A percentile compares a stretch with the other conserved stretches of the same genome.
phyloP scores from a whole-genome alignment of 768 basidiomycete species.

The Suillus hirtellus region DNA sequence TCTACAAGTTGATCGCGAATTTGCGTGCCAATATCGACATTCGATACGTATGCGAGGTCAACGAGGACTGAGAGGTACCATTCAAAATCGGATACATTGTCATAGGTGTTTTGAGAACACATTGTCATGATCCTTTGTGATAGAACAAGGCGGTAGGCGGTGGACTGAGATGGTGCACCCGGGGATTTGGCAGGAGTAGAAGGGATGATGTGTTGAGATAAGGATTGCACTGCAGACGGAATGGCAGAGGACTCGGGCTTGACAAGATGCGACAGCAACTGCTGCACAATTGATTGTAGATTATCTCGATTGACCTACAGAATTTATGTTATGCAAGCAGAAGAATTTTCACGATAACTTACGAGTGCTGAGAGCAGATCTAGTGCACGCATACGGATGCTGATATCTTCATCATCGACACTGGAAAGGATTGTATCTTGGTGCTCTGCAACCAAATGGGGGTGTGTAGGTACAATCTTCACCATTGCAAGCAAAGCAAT shows the following conservation, averaged over 20 bases:
- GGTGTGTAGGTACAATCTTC: constrained; percentile 92
- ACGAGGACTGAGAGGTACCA: constrained; percentile 97
- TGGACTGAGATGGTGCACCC: constrained; percentile 63
- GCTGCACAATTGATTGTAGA: constrained; percentile 87
- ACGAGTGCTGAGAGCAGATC: constrained; percentile 96
- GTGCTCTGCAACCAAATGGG: constrained; percentile 86
- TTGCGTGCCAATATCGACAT: constrained; percentile 72
- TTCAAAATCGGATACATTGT: constrained; percentile 89
- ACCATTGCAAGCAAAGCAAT: constrained; percentile 94
- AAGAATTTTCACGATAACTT: constrained; percentile 19
- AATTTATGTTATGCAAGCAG: neutral
- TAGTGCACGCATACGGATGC: constrained; percentile 93
- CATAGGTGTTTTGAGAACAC: constrained; percentile 80
- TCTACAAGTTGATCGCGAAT: constrained; percentile 87
- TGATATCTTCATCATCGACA: constrained; percentile 90
- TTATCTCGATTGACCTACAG: constrained; percentile 78
- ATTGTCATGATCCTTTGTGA: constrained; percentile 84
- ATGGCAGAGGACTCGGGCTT: constrained; percentile 51
- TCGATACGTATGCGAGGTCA: constrained; percentile 86
- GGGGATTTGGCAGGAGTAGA: constrained; percentile 22
- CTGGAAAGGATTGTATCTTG: constrained; percentile 89
- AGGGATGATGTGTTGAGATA: constrained; percentile 51
- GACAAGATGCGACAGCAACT: constrained; percentile 85
- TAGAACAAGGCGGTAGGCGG: constrained; percentile 84
- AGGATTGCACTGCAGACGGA: constrained; percentile 56